Evolutionary conservation across 2,329 filamentous ascomycete genomes (phyloP).

Genomic region (Aphanoascus verrucosus): DNA sequence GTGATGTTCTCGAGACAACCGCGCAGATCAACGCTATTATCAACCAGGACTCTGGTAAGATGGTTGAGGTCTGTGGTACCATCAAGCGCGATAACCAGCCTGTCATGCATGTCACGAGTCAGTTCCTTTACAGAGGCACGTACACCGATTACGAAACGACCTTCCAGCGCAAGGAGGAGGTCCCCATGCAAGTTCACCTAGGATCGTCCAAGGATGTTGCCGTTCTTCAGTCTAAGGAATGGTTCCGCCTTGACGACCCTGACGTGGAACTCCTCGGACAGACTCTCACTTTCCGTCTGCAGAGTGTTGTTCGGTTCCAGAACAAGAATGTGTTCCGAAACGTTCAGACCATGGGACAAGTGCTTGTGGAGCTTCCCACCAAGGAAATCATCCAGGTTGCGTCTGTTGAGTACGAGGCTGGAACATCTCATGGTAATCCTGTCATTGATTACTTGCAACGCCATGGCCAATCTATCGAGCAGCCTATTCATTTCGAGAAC

Average conservation of each 20-base stretch:
- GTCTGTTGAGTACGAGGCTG: slow-evolving; percentile 91
- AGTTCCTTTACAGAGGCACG: slow-evolving; percentile 88
- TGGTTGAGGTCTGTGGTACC: slow-evolving; percentile 99
- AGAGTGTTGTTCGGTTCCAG: slow-evolving; percentile 87
- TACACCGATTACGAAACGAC: slow-evolving; percentile 97
- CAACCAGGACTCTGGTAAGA: slow-evolving; percentile 97
- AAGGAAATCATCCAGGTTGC: slow-evolving; percentile 97
- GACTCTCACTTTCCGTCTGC: slow-evolving; percentile 89
- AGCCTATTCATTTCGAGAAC: slow-evolving; percentile 95
- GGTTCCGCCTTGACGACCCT: slow-evolving; percentile 80
- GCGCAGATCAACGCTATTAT: slow-evolving; percentile 95
- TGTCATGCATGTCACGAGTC: slow-evolving; percentile 97
- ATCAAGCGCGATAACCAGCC: slow-evolving; percentile 72
- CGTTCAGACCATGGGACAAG: slow-evolving; percentile 84
- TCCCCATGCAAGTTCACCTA: slow-evolving; percentile 84
- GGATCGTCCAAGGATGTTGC: slow-evolving; percentile 83
- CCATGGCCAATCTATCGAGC: slow-evolving; percentile 83
- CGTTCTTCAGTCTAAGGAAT: slow-evolving; percentile 90
- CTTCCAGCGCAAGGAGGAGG: slow-evolving; percentile 95
- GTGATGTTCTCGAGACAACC: slow-evolving; percentile 81
- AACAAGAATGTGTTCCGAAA: slow-evolving; percentile 84
- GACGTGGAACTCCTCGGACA: slow-evolving; percentile 83
- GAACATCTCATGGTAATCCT: slow-evolving; percentile 85
- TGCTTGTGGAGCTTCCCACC: slow-evolving; percentile 84
- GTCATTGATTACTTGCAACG: slow-evolving; percentile 93